Base-by-base conservation (phyloP, 2,329 filamentous ascomycete genomes). In the Fusarium succisae region DNA sequence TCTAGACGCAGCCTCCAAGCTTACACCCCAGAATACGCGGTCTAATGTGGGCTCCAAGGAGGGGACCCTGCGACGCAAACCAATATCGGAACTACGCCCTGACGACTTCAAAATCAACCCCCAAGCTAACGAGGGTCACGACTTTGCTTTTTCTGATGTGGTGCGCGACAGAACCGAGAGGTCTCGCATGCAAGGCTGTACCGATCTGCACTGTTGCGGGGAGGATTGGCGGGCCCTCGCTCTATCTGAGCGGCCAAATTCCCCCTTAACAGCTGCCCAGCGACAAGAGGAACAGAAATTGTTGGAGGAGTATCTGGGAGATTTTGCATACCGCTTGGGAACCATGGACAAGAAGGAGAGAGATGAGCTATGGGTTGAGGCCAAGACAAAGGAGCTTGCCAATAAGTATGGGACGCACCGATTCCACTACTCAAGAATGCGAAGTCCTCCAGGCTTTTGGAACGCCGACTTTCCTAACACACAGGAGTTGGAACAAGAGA, bases 361-460 rank as follows among this genome's bases (percentile, higher is more conserved):
- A 73, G 84, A 90, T 44, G 88, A 92, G 66, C 79, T 93, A 26
- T 88, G 97, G 81, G 76, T 94, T n/a, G 89, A 95, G 78, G 95
- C 95, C 18, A 92, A 92, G 79, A 92, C 91, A 1, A 89, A 90
- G 79, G 86, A 91, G 55, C 84, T 97, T 72, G 93, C 95, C 3
- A 91, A 95, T 78, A 88, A 89, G 70, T 91, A 90, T 80, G 95
- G 95, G 11, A 94, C 88, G 79, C 95, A 98, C 82, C 88, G 93
- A 63, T 89, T 96, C 76, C 87, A 91, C 35, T 95, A 92, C 81
- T 89, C 91, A 68, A 89, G 94, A 57, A 87, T 89, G 71, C 86
- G 85, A 50, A 94, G 93, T 15, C 95, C 96, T 18, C 94, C 94
- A 4, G 95, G 95, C 0, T 98, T 94, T 80, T 99, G 96, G 96